Evolutionary conservation across 2,329 filamentous ascomycete genomes (phyloP), one percentile per base, ranked within the genome.

Genomic region (Fusarium bactridioides): DNA sequence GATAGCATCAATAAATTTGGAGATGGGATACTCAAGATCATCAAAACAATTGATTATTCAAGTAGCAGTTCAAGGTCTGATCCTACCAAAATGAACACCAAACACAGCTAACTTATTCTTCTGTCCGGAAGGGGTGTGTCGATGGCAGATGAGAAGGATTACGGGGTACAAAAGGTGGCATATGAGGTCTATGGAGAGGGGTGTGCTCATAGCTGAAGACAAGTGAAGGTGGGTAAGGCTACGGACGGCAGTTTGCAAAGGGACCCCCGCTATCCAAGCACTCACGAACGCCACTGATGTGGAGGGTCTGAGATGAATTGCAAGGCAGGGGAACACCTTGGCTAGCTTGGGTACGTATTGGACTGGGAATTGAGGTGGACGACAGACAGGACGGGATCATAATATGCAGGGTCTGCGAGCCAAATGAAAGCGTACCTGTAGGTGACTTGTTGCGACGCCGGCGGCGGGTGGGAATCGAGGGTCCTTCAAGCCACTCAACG

Each of bases 161-260:
- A 73, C 65, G 75, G 72, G 67, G 70, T 74, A 70, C 61, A 64
- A 61, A 69, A 70, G 70, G 37, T 53, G 64, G 53, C 33, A 50
- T 48, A 45, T 37, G 33, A 44, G n/a, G 41, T 53, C 57, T 41
- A 35, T 41, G 69, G 55, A 74, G 64, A 70, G 73, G 75, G 69
- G 75, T 66, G 75, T 64, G 59, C 48, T 64, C 61, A 47, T 53
- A 62, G 60, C 53, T 70, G 61, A 60, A 64, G 51, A 50, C 61
- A 64, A 59, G 67, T 67, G 69, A 60, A 70, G 64, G 77, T 77
- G 73, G 76, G 70, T 76, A 78, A 76, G 77, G 77, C 77, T 77
- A 76, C 70, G 77, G 74, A 76, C 77, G 77, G 77, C 77, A 78
- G 75, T 79, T 78, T 75, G 72, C 72, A 77, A 76, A 75, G 74